Evolutionary conservation across 495 filamentous ascomycete species (phyloP), one percentile per base, ranked within the genome.

Genomic region (Choiromyces venosus): DNA sequence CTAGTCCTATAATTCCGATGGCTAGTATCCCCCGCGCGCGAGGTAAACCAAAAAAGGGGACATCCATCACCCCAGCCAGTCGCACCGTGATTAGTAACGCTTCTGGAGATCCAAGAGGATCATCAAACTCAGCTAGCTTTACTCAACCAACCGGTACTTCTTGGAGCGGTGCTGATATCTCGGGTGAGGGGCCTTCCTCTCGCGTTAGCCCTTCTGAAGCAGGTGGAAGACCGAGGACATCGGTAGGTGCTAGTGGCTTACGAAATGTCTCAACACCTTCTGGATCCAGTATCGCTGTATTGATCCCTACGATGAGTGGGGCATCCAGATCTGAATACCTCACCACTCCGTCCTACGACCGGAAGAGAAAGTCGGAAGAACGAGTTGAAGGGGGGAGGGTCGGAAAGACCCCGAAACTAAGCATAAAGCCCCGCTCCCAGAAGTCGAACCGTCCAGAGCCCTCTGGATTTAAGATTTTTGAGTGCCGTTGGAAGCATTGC

Each of bases 401-500:
- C 10, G 52, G 25, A 61, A 61, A 61, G 25, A 61, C 52, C 4
- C 52, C 52, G 12, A 61, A 61, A 5, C 52, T 61, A 16, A 61
- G 25, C 25, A 29, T 18, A 29, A 61, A 18, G 12, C 25, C 52
- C 7, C 52, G 52, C 25, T 61, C 52, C 2, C 52, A 61, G 33
- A 61, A 61, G 52, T 61, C 52, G 52, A 33, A 33, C 18, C 52
- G 25, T 16, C 52, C 52, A 25, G 69, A 40, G n/a, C 76, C 76
- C 12, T 74, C 75, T 5, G 76, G 75, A 7, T 83, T 79, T 69
- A 75, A 78, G 44, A 40, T 78, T 2, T 83, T 80, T 81, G 82
- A 84, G 46, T 94, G 91, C 80, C 76, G 83, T 42, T 93, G 91
- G 91, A 79, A 85, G 46, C 81, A 83, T 10, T 94, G 91, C 78